Base-by-base conservation (phyloP, 2,329 filamentous ascomycete species). In the Apiospora koreana region DNA sequence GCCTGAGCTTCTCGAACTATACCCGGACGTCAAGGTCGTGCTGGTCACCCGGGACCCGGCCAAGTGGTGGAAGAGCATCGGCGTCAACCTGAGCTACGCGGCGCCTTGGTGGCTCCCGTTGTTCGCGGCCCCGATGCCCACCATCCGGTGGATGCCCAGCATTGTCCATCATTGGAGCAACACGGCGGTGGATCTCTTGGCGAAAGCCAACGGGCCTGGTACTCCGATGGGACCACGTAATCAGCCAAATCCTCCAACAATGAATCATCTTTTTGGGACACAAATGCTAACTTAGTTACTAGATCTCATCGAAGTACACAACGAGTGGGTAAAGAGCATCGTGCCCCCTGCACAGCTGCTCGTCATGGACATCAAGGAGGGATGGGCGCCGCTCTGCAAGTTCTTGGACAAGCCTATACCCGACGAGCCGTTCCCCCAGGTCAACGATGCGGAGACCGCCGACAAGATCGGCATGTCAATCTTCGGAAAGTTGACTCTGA, bases 311-410 rank as follows among this genome's bases (percentile, higher is more conserved):
- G 54, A 62, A n/a, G 54, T 62, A 4, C 79, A 80, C 71, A 77
- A 79, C 67, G 77, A 75, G 0, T 75, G 77, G 65, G 75, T 80
- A 10, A 72, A 70, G 45, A 72, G 67, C 58, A 65, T 80, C 68
- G 79, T 81, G 16, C 65, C 69, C 8, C 23, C 43, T 14, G 23
- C 46, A 4, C 46, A 48, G 18, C 65, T 70, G 35, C 42, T 68
- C 0, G 69, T 68, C 46, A 70, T 70, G 69, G 65, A 68, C 10
- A 69, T 73, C 62, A 68, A 66, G 38, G 64, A 66, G 14, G 76
- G 77, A 6, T 78, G 76, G 76, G 73, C 67, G 35, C 76, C 75
- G 10, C 72, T 78, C 1, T 77, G 76, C 65, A 46, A 66, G 46
- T 77, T 78, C 69, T 66, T 78, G 10, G 73, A 70, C 4, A 71